A percentile compares a stretch with the other conserved stretches of the same genome.
These are phyloP conservation scores for Taiozyma onychis DNA, from an alignment of 1,139 yeast genomes.

Conservation along the genomic window DNA sequence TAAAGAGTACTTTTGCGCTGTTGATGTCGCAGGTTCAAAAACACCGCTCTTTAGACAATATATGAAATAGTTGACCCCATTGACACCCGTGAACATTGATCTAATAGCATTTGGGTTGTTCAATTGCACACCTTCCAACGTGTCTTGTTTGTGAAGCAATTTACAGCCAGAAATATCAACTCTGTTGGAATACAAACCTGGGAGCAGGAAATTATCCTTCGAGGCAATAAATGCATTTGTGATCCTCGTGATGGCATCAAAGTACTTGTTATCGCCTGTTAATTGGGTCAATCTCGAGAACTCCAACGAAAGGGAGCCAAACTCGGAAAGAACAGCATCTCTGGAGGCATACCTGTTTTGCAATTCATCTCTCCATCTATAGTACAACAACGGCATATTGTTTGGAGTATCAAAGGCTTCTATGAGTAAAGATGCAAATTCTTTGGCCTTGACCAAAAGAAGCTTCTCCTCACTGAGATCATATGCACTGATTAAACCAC, in stretches of 20 bases:
- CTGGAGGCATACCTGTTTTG: conserved; percentile 42
- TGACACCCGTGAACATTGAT: conserved; percentile 23
- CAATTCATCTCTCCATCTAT: conserved; percentile 46
- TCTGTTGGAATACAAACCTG: conserved; percentile 38
- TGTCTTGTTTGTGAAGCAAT: conserved; percentile 24
- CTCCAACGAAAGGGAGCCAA: conserved; percentile 65
- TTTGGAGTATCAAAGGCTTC: conserved; percentile 70
- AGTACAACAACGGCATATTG: conserved; percentile 63
- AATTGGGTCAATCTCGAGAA: conserved; percentile 62
- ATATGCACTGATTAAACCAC: conserved; percentile 67
- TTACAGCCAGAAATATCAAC: conserved; percentile 49
- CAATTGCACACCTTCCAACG: conserved; percentile 27
- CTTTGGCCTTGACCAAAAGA: conserved; percentile 52
- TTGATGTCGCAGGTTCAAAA: conserved; percentile 12
- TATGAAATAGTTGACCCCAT: conserved; percentile 14
- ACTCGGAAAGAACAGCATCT: conserved; percentile 53
- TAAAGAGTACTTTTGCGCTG: conserved; percentile 28
- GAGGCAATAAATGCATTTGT: conserved; percentile 34
- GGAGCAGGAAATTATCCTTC: conserved; percentile 27
- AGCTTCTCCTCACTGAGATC: conserved; percentile 54
- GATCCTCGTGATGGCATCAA: conserved; percentile 40
- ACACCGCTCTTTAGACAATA: conserved; percentile 25
- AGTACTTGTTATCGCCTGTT: conserved; percentile 50
- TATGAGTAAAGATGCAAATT: conserved; percentile 59
- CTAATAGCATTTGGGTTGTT: conserved; percentile 28